Evolutionary conservation across 1,284 basidiomycete genomes (phyloP).

Genomic region (Ganoderma leucocontextum): DNA sequence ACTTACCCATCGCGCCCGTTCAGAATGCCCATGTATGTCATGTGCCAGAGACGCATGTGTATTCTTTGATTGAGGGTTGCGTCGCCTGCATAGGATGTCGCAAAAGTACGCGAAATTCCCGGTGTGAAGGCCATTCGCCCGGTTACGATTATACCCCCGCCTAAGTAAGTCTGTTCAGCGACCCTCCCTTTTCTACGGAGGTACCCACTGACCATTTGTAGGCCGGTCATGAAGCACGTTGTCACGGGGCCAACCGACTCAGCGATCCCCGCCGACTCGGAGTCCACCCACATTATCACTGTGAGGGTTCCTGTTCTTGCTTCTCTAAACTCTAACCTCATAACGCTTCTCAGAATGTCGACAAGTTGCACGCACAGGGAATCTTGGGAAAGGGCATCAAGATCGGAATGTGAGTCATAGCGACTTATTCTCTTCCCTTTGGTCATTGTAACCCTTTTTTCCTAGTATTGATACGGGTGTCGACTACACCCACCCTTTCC

Average conservation of each 20-base stretch:
- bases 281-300: slow-evolving; percentile 47
- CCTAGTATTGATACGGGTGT: slow-evolving; percentile 52
- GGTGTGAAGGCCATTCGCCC: slow-evolving; percentile 44
- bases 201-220: slow-evolving; percentile 23
- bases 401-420: slow-evolving; percentile 51
- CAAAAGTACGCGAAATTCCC: slow-evolving; percentile 35
- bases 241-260: slow-evolving; percentile 47
- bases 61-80: not conserved
- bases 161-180: slow-evolving; percentile 32
- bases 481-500: slow-evolving; percentile 68
- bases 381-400: slow-evolving; percentile 59
- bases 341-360: slow-evolving; percentile 45
- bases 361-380: slow-evolving; percentile 59
- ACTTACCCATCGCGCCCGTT: not conserved
- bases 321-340: not conserved
- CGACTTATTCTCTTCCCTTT: not conserved
- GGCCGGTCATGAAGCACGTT: slow-evolving; percentile 41
- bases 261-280: slow-evolving; percentile 41
- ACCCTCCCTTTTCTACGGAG: not conserved
- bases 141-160: slow-evolving; percentile 38
- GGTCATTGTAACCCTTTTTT: not conserved
- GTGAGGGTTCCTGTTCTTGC: slow-evolving; percentile 27
- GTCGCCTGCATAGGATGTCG: slow-evolving; percentile 33
- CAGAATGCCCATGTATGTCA: slow-evolving; percentile 24
- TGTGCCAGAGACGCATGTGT: no score